Base-by-base conservation (phyloP, 2,329 filamentous ascomycete genomes). In the Coniosporium uncinatum region DNA sequence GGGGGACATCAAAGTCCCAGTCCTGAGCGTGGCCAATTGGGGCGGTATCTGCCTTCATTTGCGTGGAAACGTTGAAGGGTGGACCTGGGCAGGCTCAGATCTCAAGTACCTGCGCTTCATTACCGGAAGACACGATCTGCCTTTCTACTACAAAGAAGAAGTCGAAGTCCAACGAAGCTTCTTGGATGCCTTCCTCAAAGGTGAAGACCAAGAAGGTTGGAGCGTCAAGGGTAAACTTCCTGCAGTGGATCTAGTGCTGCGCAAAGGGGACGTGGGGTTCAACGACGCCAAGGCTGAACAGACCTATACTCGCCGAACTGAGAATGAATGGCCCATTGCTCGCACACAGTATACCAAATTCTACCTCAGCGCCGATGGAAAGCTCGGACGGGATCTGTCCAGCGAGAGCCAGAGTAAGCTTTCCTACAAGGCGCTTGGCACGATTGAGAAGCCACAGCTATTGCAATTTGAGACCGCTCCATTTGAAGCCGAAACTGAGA, bases 81-180 rank as follows among this genome's bases (percentile, higher is more conserved):
- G 75, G 42, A 63, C 64, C 2, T 69, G 79, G 37, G 81, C 82
- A 0, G 79, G 80, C 1, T 85, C 81, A 1, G 67, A 78, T 43
- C 65, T 79, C 46, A 87, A 87, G 56, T 88, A 82, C 48, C 67
- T 87, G 1, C 74, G 82, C 5, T 78, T 85, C 55, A 82, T 86
- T 52, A 80, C 76, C 1, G 83, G 83, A 2, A 71, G 83, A 0
- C 83, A 88, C 46, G 83, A 87, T 50, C 65, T 87, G 2, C 83
- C 83, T 0, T 86, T 87, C 55, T 88, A 85, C 61, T 85, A 85
- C 53, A 58, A 73, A 1, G 78, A 85, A 37, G 79, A 85, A 46
- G 81, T 84, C 0, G 78, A 83, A 45, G 50, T 87, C 0, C 83
- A 87, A 52, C 70, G 67, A 36, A 78, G 75, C 48, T 88, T 88